Conservation (phyloP, 2,329 filamentous ascomycete genomes). For the Chaetomiaceae sp. region DNA sequence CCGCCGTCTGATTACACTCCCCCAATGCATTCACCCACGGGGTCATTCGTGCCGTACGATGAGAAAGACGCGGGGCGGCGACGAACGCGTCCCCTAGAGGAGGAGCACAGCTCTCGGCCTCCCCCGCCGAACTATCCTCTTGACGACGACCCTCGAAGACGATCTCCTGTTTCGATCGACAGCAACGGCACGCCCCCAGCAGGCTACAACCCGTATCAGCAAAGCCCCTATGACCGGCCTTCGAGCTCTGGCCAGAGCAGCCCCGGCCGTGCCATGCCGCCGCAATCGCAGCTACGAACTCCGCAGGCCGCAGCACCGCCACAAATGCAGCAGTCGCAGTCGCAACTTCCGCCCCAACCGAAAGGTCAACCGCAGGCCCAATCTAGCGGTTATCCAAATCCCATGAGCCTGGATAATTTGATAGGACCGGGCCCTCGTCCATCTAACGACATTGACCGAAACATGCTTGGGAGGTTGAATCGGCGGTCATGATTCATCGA, state of each 20-base stretch:
- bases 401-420: constrained; percentile 51
- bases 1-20: constrained; percentile 23
- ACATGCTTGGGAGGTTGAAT: constrained; percentile 52
- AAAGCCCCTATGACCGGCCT: constrained; percentile 34
- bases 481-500: constrained; percentile 27
- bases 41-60: constrained; percentile 35
- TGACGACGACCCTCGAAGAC: constrained; percentile 48
- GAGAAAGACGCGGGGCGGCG: constrained; percentile 35
- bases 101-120: constrained; percentile 40
- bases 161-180: constrained; percentile 49
- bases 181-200: constrained; percentile 47
- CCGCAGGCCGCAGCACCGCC: background rate
- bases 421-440: constrained; percentile 30
- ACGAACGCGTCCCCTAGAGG: constrained; percentile 36
- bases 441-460: constrained; percentile 49
- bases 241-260: constrained; percentile 38
- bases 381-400: constrained; percentile 40
- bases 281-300: constrained; percentile 29
- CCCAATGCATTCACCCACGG: constrained; percentile 36
- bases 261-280: constrained; percentile 29
- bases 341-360: background rate
- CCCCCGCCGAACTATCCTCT: constrained; percentile 44
- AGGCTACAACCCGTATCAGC: constrained; percentile 33
- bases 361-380: constrained; percentile 20
- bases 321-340: background rate